Base-by-base conservation (phyloP, 108 stramenopile species). In the Parmales sp. region DNA sequence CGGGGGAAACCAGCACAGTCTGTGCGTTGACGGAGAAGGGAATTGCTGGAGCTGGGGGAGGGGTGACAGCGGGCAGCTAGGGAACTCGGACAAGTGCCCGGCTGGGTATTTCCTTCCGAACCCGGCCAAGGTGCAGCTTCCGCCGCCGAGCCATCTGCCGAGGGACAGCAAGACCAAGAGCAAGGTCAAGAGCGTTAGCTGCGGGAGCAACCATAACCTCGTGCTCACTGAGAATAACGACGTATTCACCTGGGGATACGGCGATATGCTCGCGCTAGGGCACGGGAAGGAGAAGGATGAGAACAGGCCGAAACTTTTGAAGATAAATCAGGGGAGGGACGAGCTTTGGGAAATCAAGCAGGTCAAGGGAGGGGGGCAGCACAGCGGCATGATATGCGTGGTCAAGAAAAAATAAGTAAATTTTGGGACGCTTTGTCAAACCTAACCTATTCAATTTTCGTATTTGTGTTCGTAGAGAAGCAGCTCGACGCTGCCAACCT, bases 1-100 rank as follows among this genome's bases (percentile, higher is more conserved):
- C 0, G 93, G 82, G 5, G 94, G 95, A 4, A 64, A 71, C 65
- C 85, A 85, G 44, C 83, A 86, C 70, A 83, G 85, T 16, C 71
- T 94, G 29, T 88, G 80, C 29, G 48, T 95, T 6, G 65, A 73
- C 44, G 75, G 51, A 2, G 70, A 72, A n/a, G 91, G 94, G 11
- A 46, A 68, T 20, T 37, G 95, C 0, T 92, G 74, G 51, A 39
- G 85, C 22, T 92, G 81, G 38, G 97, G 97, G 23, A 82, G 94
- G 28, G 70, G 77, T 28, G 93, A 95, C 78, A 85, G 85, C 44
- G 90, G 93, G 13, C 83, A 89, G 71, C 78, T 95, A 1, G 96
- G 96, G 13, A 49, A 74, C 34, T 65, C 69, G 29, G 46, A 76
- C 39, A 74, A 73, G 16, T 65, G 54, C 36, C 68, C 78, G 36